phyloP scores from a whole-genome alignment of 73 alveolate genomes.

The Paramecium sexaurelia region DNA sequence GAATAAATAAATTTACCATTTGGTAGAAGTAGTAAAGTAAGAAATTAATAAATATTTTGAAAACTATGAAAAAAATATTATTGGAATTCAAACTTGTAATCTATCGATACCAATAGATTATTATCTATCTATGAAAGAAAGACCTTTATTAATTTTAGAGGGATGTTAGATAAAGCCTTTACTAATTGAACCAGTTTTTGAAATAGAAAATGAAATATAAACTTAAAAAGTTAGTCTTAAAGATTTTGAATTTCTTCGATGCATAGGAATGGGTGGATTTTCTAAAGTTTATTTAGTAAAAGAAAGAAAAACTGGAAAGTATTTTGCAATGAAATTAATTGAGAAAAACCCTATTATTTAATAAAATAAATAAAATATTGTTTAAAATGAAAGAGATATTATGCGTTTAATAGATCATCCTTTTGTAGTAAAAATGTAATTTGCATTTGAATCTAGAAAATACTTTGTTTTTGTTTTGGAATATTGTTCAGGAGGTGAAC shows the following conservation, averaged over 20 bases:
- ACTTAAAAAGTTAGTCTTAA: neutral
- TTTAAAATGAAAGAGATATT: slow-evolving; percentile 85
- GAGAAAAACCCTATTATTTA: slow-evolving; percentile 21
- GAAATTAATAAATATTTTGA: neutral
- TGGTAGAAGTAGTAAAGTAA: neutral
- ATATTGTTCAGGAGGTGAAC: slow-evolving; percentile 86
- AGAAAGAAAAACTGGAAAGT: slow-evolving; percentile 30
- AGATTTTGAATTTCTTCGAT: slow-evolving; percentile 46
- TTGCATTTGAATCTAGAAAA: slow-evolving; percentile 86
- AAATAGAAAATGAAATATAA: neutral
- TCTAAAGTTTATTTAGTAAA: slow-evolving; percentile 50
- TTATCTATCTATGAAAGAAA: slow-evolving; percentile 1
- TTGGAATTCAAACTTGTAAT: slow-evolving; percentile 30
- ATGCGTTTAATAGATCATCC: slow-evolving; percentile 84
- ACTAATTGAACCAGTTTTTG: slow-evolving; percentile 21
- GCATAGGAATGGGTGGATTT: slow-evolving; percentile 64
- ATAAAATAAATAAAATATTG: slow-evolving; percentile 22
- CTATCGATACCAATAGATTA: slow-evolving; percentile 22
- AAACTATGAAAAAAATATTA: neutral
- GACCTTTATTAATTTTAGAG: neutral
- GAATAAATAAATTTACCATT: neutral
- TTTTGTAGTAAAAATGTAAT: slow-evolving; percentile 82
- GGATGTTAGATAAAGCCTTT: neutral
- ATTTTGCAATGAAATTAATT: slow-evolving; percentile 49
- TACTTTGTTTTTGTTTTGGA: slow-evolving; percentile 86